A percentile compares a stretch with the other conserved stretches of the same genome.
These are phyloP conservation scores for Bipolaris bicolor DNA, from an alignment of 2,329 filamentous ascomycete species.

Conservation along the genomic window DNA sequence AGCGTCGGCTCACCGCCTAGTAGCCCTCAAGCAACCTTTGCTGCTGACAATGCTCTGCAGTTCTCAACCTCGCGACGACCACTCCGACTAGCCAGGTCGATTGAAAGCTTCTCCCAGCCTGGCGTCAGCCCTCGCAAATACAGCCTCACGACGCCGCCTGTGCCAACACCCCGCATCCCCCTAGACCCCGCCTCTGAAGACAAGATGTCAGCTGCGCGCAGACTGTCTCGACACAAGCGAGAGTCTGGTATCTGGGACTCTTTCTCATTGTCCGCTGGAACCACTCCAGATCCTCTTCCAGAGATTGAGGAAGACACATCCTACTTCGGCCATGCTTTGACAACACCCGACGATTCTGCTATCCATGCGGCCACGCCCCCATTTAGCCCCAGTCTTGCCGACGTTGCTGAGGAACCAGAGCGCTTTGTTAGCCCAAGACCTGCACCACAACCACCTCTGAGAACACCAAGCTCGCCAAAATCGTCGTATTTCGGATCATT, in stretches of 20 bases:
- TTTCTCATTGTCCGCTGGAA: slow-evolving; percentile 29
- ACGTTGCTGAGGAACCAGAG: slow-evolving; percentile 48
- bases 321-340: slow-evolving; percentile 50
- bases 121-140: slow-evolving; percentile 51
- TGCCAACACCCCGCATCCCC: slow-evolving; percentile 45
- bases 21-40: slow-evolving; percentile 26
- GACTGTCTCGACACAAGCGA: slow-evolving; percentile 29
- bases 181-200: slow-evolving; percentile 19
- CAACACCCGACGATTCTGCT: slow-evolving; percentile 51
- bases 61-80: slow-evolving; percentile 20
- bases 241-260: slow-evolving; percentile 45
- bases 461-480: slow-evolving; percentile 32
- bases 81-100: slow-evolving; percentile 43
- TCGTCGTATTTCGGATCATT: slow-evolving; percentile 39
- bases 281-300: slow-evolving; percentile 26
- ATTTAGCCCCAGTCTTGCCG: slow-evolving; percentile 48
- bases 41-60: slow-evolving; percentile 17
- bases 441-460: slow-evolving; percentile 40
- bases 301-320: slow-evolving; percentile 39
- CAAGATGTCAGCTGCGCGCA: slow-evolving; percentile 1
- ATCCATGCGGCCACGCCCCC: slow-evolving; percentile 49
- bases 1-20: slow-evolving; percentile 30
- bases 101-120: slow-evolving; percentile 64
- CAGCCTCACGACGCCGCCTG: slow-evolving; percentile 49
- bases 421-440: slow-evolving; percentile 43